Base-by-base conservation (phyloP, 805 yeast genomes). In the Yarrowia osloensis region DNA sequence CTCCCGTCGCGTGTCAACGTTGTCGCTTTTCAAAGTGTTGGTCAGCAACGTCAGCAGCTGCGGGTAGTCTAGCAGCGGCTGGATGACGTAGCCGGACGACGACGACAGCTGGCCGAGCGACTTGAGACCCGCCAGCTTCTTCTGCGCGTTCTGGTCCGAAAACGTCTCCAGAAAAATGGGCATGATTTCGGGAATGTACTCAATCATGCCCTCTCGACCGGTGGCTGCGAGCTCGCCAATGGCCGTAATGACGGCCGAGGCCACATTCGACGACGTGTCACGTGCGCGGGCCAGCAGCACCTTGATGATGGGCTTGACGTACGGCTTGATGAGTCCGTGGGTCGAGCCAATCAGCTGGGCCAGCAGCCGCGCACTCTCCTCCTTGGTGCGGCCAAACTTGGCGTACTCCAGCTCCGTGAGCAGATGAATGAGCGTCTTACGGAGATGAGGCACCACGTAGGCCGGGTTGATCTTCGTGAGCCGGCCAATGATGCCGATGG, bases 41-140 rank as follows among this genome's bases (percentile, higher is more conserved):
- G 92, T 90, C 35, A 95, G 79, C 76, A 91, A 85, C 7, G 94
- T 92, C 47, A 95, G 79, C 29, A 95, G 80, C 72, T 91, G 94
- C 0, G 99, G 99, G 74, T 93, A 93, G 69, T 92, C 97, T 33
- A 93, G 77, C 49, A 91, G 81, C 0, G 99, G 99, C 65, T 92
- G 94, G 44, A 95, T 92, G 19, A 95, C 99, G 74, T 94, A 94
- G 3, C 98, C 98, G 0, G 98, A 88, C 1, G 97, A 89, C 11
- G 92, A 86, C 0, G 98, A 87, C 31, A 95, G 78, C 72, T 93
- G 97, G 1, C 97, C 97, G 66, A 95, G 78, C 0, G 98, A 85
- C 71, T 86, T 87, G 69, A 95, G 79, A 0, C 98, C 97, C 0
- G 97, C 93, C 74, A 91, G 95, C 72, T 98, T 82, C 74, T 92